Percentiles rank a stretch among this genome's conserved stretches.
phyloP scores from a whole-genome alignment of 768 basidiomycete species.

The Boletellus ananiceps region DNA sequence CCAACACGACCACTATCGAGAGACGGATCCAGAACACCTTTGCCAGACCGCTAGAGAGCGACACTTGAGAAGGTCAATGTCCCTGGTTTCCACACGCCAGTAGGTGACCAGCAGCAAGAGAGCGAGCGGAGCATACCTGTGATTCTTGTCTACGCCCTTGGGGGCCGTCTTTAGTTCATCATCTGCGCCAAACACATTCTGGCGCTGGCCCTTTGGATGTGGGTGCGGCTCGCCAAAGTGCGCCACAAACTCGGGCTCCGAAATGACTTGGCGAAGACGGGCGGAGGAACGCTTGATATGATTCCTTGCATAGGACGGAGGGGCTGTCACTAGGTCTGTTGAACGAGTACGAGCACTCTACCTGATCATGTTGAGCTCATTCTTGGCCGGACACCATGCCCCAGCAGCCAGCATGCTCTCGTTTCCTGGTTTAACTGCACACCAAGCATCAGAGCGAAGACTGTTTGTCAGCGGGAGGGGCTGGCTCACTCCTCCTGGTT shows the following conservation, averaged over 20 bases:
- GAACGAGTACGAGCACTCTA: conserved; percentile 21
- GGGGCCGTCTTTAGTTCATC: conserved; percentile 90
- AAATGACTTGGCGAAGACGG: conserved; percentile 64
- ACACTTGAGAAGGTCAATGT: conserved; percentile 89
- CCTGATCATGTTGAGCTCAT: conserved; percentile 77
- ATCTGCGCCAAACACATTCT: conserved; percentile 81
- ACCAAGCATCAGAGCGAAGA: conserved; percentile 4
- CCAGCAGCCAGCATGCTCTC: conserved; percentile 76
- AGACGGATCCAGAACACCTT: conserved; percentile 37
- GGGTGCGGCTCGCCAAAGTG: conserved; percentile 71
- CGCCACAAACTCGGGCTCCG: conserved; percentile 63
- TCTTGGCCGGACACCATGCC: conserved; percentile 71
- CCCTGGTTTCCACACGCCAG: conserved; percentile 38
- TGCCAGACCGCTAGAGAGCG: conserved; percentile 70
- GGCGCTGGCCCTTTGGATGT: conserved; percentile 54
- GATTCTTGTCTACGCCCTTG: conserved; percentile 82
- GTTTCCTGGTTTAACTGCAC: conserved; percentile 58
- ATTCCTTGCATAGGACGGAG: conserved; percentile 34
- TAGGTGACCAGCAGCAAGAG: not conserved
- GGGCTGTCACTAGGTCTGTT: not conserved
- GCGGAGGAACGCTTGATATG: conserved; percentile 59
- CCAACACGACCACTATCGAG: conserved; percentile 11
- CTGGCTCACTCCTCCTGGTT: conserved; percentile 21
- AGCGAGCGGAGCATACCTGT: conserved; percentile 45
- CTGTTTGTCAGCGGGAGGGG: not conserved